phyloP scores from a whole-genome alignment of 2,329 filamentous ascomycete species.

The Curvularia lunata region DNA sequence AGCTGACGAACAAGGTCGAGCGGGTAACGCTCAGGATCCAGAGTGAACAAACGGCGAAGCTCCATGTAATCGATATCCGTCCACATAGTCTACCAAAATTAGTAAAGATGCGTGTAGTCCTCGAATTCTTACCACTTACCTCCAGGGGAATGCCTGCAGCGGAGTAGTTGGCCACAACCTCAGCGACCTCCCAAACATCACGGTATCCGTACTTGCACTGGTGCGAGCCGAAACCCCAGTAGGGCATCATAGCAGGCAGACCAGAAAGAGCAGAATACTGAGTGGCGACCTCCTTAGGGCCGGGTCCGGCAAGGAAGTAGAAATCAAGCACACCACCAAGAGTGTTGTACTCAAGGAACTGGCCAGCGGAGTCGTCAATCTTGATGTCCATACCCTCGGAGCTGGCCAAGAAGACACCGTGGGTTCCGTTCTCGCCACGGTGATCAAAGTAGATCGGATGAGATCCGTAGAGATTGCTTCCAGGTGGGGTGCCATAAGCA shows the following conservation, averaged over 20 bases:
- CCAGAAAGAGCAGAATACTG: conserved; percentile 58
- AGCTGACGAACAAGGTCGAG: conserved; percentile 67
- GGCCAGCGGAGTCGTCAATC: conserved; percentile 68
- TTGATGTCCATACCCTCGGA: conserved; percentile 70
- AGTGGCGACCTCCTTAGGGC: conserved; percentile 54
- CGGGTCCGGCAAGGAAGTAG: conserved; percentile 59
- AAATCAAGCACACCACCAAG: conserved; percentile 79
- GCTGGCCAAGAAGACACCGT: conserved; percentile 46
- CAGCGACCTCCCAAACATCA: conserved; percentile 68
- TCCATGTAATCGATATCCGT: conserved; percentile 76
- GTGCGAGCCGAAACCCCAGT: conserved; percentile 60
- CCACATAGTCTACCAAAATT: conserved; percentile 68
- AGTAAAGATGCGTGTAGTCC: not conserved
- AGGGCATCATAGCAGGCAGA: conserved; percentile 57
- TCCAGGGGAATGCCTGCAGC: conserved; percentile 63
- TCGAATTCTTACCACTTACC: conserved; percentile 12
- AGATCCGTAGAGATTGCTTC: conserved; percentile 72
- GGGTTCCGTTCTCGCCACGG: conserved; percentile 56
- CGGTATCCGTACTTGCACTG: conserved; percentile 58
- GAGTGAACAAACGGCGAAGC: conserved; percentile 64
- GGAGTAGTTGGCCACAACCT: conserved; percentile 72
- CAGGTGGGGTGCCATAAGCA: conserved; percentile 64
- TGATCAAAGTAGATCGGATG: conserved; percentile 81
- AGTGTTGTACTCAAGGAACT: conserved; percentile 80
- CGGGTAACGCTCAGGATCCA: conserved; percentile 70